These are phyloP conservation scores for Urochloa ruziziensis DNA, from an alignment of 176 grass and related monocot genomes.

Conservation along the genomic window DNA sequence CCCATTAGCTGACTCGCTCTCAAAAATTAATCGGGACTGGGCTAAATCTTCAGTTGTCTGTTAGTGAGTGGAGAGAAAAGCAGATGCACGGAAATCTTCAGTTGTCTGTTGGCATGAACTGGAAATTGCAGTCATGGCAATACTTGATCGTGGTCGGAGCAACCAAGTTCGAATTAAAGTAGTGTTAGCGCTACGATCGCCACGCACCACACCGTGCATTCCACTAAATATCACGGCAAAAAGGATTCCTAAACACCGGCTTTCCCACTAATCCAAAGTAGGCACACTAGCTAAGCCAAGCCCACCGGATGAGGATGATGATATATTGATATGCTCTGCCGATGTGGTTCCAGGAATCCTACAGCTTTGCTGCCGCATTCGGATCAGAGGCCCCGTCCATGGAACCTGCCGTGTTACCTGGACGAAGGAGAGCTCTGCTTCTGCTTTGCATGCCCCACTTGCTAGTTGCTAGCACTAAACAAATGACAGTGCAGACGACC, in stretches of 20 bases:
- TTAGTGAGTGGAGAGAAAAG: background rate
- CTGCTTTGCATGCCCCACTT: background rate
- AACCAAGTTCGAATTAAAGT: constrained; percentile 26
- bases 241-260: background rate
- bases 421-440: background rate
- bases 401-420: constrained; percentile 20
- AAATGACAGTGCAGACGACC: background rate
- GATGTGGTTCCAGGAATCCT: background rate
- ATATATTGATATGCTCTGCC: background rate
- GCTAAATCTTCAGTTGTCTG: no score
- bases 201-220: background rate
- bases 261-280: background rate
- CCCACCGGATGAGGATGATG: no score
- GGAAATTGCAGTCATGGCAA: no score
- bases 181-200: background rate
- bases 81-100: no score
- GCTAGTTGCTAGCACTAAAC: background rate
- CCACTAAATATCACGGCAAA: background rate
- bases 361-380: background rate
- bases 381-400: background rate
- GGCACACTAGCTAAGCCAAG: background rate
- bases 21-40: background rate
- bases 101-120: background rate
- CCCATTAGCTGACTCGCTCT: background rate
- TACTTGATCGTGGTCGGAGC: background rate